Base-by-base conservation (phyloP, 2,329 filamentous ascomycete genomes). In the Fusarium sp. region DNA sequence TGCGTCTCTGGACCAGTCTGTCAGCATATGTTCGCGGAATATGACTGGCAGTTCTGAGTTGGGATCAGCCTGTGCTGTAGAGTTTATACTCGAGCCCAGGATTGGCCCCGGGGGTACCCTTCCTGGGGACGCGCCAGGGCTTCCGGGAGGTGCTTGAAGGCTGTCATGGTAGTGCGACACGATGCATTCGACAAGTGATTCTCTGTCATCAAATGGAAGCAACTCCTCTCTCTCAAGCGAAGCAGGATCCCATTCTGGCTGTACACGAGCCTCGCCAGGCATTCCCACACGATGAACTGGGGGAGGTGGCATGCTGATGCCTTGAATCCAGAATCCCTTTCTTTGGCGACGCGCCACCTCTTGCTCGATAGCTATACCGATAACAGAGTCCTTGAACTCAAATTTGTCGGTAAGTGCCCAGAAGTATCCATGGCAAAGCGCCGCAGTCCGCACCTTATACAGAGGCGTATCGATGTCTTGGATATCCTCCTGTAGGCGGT, bases 371-470 rank as follows among this genome's bases (percentile, higher is more conserved):
- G 89, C 88, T 52, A 86, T 85, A 9, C 93, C 94, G 19, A 92
- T 84, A 0, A 84, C 82, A 0, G 91, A 89, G 8, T 84, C 83
- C 54, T 94, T 90, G 64, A 96, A 90, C 45, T 92, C 87, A 65
- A 97, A 94, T 56, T 88, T 90, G 60, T 94, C 90, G 6, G 87
- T 89, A 63, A 97, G 76, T 1, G 88, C 87, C 90, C 92, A 95
- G 60, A 97, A 89, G 78, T 97, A 97, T 10, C 93, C 94, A 74
- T 97, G 92, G 50, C 95, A 92, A 57, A 98, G 82, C 75, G 92
- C 94, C 30, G 92, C 93, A 43, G 96, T 83, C 43, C 92, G 90
- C 39, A 97, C 87, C 75, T 95, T 96, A 30, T 90, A 86, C 41
- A 88, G 78, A 0, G 91, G 88, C 24, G 86, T 86, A 46, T 90